These are phyloP conservation scores for Pinus albicaulis DNA, from an alignment of 75 land plant genomes.

Conservation along the genomic window DNA sequence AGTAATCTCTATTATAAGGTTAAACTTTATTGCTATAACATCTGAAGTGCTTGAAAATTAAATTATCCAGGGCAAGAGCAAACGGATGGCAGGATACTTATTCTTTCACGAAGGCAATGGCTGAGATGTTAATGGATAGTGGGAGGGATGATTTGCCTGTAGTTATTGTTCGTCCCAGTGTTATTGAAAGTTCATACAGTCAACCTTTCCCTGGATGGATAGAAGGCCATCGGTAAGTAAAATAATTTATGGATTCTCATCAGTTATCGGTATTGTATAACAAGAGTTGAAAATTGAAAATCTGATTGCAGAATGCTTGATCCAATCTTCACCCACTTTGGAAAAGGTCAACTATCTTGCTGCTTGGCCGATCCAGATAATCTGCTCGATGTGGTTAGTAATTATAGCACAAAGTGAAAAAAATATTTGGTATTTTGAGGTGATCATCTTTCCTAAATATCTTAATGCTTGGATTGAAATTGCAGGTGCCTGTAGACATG, in stretches of 20 bases:
- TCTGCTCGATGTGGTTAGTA: conserved; percentile 60
- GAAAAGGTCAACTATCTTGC: conserved; percentile 12
- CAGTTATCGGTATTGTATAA: neutral
- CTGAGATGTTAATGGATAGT: conserved; percentile 61
- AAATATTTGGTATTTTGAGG: neutral
- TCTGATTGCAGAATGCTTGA: conserved; percentile 14
- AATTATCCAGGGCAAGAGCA: conserved; percentile 34
- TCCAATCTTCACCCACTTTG: conserved; percentile 9
- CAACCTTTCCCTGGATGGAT: conserved; percentile 86
- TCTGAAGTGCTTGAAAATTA: neutral
- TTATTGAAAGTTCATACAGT: conserved; percentile 56
- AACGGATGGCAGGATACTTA: conserved; percentile 84
- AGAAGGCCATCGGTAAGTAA: conserved; percentile 46
- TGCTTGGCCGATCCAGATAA: conserved; percentile 30
- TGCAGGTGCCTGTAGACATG: conserved; percentile 81
- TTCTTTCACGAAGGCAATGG: conserved; percentile 79
- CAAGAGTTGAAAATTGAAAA: neutral
- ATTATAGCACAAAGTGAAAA: too few species aligned
- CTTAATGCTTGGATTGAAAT: neutral
- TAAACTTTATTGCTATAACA: neutral
- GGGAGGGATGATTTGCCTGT: conserved; percentile 33
- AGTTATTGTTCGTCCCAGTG: conserved; percentile 64
- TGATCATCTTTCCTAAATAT: neutral
- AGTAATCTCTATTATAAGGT: neutral
- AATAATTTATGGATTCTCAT: neutral